Conservation (phyloP, 495 filamentous ascomycete species). For the Jackrogersella multiformis region DNA sequence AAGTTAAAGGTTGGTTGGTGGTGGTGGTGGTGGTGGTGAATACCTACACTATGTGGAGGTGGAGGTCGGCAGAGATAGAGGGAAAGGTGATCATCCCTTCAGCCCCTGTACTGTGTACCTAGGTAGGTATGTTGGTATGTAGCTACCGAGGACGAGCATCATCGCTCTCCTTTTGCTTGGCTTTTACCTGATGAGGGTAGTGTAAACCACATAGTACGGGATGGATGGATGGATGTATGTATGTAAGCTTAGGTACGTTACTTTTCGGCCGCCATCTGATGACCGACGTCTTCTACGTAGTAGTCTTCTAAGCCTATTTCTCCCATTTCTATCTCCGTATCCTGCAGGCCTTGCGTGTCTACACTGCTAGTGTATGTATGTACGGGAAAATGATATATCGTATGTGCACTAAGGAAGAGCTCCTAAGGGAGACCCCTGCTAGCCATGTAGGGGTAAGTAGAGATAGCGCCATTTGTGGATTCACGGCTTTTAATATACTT, state of each 20-base stretch:
- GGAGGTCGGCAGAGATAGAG: constrained; percentile 37
- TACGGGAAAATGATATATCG: constrained; percentile 26
- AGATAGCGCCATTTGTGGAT: constrained; percentile 33
- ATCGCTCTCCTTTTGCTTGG: constrained; percentile 28
- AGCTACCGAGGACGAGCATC: constrained; percentile 11
- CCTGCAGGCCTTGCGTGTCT: too few relatives aligned
- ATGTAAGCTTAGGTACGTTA: constrained; percentile 26
- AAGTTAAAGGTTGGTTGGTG: constrained; percentile 16
- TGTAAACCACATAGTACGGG: constrained; percentile 6
- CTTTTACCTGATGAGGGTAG: constrained; percentile 30
- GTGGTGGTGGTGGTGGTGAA: too few relatives aligned
- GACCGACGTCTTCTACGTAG: constrained; percentile 12
- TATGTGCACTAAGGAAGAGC: constrained; percentile 15
- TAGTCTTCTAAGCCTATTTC: constrained; percentile 7
- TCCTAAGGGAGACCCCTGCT: constrained; percentile 20
- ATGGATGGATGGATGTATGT: too few relatives aligned
- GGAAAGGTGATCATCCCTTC: constrained; percentile 16
- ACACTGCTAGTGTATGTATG: too few relatives aligned
- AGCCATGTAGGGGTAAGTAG: constrained; percentile 17
- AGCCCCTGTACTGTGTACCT: too few relatives aligned
- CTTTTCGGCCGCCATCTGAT: constrained; percentile 15
- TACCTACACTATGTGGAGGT: constrained; percentile 23
- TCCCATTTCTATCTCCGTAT: too few relatives aligned
- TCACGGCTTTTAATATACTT: constrained; percentile 34
- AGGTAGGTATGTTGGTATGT: too few relatives aligned